Conservation (phyloP, 1,139 yeast genomes). For the Magnusiomyces ingens region DNA sequence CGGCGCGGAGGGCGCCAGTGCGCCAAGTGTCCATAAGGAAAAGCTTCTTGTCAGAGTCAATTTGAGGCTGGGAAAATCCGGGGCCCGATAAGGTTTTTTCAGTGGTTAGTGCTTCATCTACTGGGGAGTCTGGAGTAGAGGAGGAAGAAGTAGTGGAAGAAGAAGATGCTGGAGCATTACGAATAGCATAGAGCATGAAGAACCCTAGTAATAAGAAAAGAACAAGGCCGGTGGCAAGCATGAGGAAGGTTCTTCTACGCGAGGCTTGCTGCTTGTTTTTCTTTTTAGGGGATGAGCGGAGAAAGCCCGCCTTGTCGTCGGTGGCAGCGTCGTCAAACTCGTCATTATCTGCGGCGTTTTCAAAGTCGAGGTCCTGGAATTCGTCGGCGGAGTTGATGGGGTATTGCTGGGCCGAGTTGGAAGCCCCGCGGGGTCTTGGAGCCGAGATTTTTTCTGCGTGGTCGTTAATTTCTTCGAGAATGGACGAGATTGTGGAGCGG, state of each 20-base stretch:
- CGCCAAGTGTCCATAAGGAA: conserved; percentile 14
- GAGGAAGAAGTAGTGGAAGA: not conserved
- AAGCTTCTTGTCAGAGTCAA: conserved; percentile 9
- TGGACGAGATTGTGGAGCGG: conserved; percentile 12
- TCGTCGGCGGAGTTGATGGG: not conserved
- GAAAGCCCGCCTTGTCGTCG: not conserved
- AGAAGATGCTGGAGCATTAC: too few relatives aligned
- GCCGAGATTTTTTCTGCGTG: conserved; percentile 6
- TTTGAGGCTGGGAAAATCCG: not conserved
- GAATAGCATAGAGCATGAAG: too few relatives aligned
- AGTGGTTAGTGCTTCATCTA: too few relatives aligned
- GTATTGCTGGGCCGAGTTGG: not conserved
- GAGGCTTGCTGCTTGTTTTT: too few relatives aligned
- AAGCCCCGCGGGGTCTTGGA: not conserved
- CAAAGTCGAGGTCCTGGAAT: not conserved
- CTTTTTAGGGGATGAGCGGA: not conserved
- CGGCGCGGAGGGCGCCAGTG: conserved; percentile 9
- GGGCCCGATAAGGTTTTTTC: not conserved
- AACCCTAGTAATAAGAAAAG: too few relatives aligned
- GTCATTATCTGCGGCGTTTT: not conserved
- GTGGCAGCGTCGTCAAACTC: not conserved
- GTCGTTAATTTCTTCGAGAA: conserved; percentile 13
- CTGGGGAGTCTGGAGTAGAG: too few relatives aligned
- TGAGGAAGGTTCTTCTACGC: too few relatives aligned
- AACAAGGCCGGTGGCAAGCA: too few relatives aligned